Conservation (phyloP, 2,329 filamentous ascomycete genomes). For the Purpureocillium takamizusanense region DNA sequence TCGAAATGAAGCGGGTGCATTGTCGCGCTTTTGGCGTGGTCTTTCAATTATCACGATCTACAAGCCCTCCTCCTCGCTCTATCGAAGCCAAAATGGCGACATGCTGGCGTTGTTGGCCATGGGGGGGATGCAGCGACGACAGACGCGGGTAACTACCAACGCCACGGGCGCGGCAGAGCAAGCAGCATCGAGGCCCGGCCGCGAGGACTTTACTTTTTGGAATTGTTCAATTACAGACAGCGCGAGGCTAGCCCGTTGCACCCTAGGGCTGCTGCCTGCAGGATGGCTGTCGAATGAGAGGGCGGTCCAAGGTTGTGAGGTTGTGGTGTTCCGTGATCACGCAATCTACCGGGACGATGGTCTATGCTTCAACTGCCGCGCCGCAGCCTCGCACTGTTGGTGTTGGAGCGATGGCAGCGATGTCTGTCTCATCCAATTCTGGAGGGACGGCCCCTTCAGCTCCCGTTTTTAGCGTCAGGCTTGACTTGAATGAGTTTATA, state of each 20-base stretch:
- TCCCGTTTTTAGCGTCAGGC: no score
- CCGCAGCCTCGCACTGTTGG: no score
- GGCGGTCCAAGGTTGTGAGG: neutral
- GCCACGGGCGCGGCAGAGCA: no score
- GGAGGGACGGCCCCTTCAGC: no score
- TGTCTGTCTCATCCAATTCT: no score
- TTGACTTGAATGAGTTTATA: no score
- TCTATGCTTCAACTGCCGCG: neutral
- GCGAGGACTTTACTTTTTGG: neutral
- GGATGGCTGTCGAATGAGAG: neutral
- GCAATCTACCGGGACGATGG: neutral
- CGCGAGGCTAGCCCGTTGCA: neutral
- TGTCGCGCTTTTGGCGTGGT: neutral
- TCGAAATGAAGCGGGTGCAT: neutral
- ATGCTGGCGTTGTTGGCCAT: neutral
- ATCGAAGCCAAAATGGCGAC: conserved; percentile 11
- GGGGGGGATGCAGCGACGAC: no score
- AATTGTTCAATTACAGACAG: neutral
- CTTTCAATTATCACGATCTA: conserved; percentile 2
- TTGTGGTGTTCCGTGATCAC: neutral
- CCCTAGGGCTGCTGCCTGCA: neutral
- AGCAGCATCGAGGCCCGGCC: neutral
- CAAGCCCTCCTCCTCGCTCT: neutral
- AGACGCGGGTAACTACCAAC: no score
- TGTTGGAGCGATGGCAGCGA: no score